A percentile compares a stretch with the other conserved stretches of the same genome.
Conservation (phyloP, 2,329 filamentous ascomycete genomes). For the Neospermospora avenae region DNA sequence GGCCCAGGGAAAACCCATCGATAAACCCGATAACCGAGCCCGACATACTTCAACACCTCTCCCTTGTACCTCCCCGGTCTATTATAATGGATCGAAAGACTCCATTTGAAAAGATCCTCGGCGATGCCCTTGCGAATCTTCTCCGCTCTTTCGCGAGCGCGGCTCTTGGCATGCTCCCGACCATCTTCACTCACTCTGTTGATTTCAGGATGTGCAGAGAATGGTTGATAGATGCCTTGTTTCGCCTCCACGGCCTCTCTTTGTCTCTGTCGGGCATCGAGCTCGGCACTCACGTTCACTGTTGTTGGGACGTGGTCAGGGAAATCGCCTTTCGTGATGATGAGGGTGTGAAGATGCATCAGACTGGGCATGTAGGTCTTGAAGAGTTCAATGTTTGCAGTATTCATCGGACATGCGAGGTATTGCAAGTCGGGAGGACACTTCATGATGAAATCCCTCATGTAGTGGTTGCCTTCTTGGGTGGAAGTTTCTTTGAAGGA, state of each 20-base stretch:
- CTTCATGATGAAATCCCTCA: neutral
- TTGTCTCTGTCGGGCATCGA: neutral
- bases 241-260: neutral
- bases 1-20: neutral
- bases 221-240: neutral
- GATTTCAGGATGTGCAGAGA: neutral
- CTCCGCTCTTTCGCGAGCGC: neutral
- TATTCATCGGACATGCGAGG: neutral
- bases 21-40: neutral
- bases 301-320: neutral
- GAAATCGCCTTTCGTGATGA: neutral
- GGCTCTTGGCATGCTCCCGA: neutral
- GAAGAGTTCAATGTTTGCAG: neutral
- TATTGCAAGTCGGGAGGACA: neutral
- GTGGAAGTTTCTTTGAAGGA: neutral
- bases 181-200: neutral
- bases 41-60: neutral
- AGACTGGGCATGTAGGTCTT: neutral
- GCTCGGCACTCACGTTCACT: neutral
- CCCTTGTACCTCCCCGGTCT: neutral
- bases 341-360: neutral
- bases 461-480: neutral
- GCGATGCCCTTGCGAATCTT: neutral
- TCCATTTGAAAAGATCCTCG: neutral
- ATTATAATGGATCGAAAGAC: neutral